These are phyloP conservation scores for Trypanosoma avium DNA, from an alignment of 208 protist species.

Conservation along the genomic window DNA sequence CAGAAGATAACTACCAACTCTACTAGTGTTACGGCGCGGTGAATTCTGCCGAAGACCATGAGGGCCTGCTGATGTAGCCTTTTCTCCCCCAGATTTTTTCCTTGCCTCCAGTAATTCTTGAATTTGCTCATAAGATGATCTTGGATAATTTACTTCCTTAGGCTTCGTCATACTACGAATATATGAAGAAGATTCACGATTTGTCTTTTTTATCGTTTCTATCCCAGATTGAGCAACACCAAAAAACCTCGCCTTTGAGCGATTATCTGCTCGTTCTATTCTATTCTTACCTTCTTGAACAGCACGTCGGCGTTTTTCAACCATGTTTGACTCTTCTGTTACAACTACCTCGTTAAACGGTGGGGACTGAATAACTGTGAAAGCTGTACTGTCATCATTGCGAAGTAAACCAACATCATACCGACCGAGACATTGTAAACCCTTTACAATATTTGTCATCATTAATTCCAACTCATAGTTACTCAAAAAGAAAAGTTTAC, in stretches of 20 bases:
- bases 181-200: not conserved
- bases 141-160: slow-evolving; percentile 6
- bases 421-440: slow-evolving; percentile 78
- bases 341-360: slow-evolving; percentile 45
- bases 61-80: slow-evolving; percentile 7
- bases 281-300: slow-evolving; percentile 55
- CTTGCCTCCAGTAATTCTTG: slow-evolving; percentile 22
- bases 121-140: slow-evolving; percentile 38
- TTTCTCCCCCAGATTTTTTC: not conserved
- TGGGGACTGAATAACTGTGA: slow-evolving; percentile 75
- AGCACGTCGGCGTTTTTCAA: slow-evolving; percentile 45
- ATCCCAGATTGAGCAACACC: slow-evolving; percentile 9
- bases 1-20: slow-evolving; percentile 59
- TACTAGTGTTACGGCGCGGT: slow-evolving; percentile 1
- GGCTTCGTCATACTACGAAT: not conserved
- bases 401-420: slow-evolving; percentile 80
- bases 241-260: slow-evolving; percentile 38
- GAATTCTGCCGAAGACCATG: not conserved
- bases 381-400: slow-evolving; percentile 74
- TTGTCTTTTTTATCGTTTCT: not conserved
- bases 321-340: slow-evolving; percentile 19
- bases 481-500: slow-evolving; percentile 70
- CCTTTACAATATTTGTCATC: slow-evolving; percentile 57
- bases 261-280: slow-evolving; percentile 48
- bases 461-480: slow-evolving; percentile 71